phyloP scores from a whole-genome alignment of 2,329 filamentous ascomycete genomes.

The Calonectria montana region DNA sequence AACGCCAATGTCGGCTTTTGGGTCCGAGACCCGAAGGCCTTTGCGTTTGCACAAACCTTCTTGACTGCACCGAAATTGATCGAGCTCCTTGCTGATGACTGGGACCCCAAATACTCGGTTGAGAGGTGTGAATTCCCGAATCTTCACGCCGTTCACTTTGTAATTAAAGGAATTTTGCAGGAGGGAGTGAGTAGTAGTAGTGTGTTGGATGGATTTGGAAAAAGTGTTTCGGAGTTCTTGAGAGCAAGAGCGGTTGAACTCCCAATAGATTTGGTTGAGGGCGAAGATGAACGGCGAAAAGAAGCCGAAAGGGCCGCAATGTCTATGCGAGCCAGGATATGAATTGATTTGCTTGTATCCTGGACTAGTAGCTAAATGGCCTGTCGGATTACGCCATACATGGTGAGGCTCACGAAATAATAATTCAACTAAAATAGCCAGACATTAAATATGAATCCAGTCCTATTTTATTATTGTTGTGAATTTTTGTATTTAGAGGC shows the following conservation, averaged over 20 bases:
- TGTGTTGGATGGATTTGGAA: conserved; percentile 61
- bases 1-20: conserved; percentile 51
- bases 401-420: neutral
- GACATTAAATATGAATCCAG: too few relatives aligned
- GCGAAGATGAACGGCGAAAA: conserved; percentile 32
- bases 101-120: conserved; percentile 51
- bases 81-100: conserved; percentile 57
- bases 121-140: conserved; percentile 59
- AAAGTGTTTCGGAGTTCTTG: conserved; percentile 64
- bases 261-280: conserved; percentile 37
- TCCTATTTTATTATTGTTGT: too few relatives aligned
- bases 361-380: neutral
- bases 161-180: conserved; percentile 57
- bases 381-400: neutral
- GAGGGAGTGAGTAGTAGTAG: conserved; percentile 59
- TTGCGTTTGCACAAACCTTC: conserved; percentile 52
- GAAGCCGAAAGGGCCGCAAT: neutral
- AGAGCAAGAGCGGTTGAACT: conserved; percentile 45
- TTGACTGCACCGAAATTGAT: conserved; percentile 51
- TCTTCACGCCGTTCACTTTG: conserved; percentile 57
- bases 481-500: too few relatives aligned
- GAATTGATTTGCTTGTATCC: neutral
- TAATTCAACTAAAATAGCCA: neutral
- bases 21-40: conserved; percentile 52
- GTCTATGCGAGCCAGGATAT: conserved; percentile 2